Base-by-base conservation (phyloP, 441 rosid species). In the Macaranga tanarius region DNA sequence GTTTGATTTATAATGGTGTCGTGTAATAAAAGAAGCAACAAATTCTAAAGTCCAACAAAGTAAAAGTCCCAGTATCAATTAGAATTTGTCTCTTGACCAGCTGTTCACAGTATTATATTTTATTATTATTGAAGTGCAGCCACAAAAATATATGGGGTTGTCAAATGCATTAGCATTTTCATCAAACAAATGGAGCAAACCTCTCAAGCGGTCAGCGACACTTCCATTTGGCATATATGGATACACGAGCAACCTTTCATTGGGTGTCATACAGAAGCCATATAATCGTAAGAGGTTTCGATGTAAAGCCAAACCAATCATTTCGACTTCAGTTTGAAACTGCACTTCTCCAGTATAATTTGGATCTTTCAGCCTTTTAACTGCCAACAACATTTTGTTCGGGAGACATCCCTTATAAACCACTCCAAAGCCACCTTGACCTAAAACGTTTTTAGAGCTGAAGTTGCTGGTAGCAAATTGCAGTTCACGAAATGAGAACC, bases 191-290 rank as follows among this genome's bases (percentile, higher is more conserved):
- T 34, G 71, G 69, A 55, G 69, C 52, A 75, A 72, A 90, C 97
- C 97, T 92, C 93, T 85, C 54, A 92, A 74, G 47, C 99, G 87
- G 73, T 94, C 98, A 56, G 97, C 97, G 1, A 90, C 97, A 17
- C 97, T 92, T 68, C 98, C 98, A 85, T 94, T 92, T 47, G 92
- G 97, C 96, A 94, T 94, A 62, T 85, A 94, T 20, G 98, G 98
- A 86, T 94, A 92, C 69, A 94, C 90, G 0, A 94, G 95, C 89
- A 94, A 54, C 75, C 96, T 87, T 79, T 92, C 98, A 48, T 88
- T 87, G 0, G 84, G 65, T 0, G 95, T 92, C 98, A 92, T 80
- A 62, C 98, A 94, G 79, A 94, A 94, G 62, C 98, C 98, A 76
- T 85, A 90, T 11, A 94, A 78, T 23, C 88, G 89, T 73, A 94